A percentile compares a stretch with the other conserved stretches of the same genome.
Evolutionary conservation across 164 flowering plant genomes (phyloP).

Genomic region (Annona squamosa): DNA sequence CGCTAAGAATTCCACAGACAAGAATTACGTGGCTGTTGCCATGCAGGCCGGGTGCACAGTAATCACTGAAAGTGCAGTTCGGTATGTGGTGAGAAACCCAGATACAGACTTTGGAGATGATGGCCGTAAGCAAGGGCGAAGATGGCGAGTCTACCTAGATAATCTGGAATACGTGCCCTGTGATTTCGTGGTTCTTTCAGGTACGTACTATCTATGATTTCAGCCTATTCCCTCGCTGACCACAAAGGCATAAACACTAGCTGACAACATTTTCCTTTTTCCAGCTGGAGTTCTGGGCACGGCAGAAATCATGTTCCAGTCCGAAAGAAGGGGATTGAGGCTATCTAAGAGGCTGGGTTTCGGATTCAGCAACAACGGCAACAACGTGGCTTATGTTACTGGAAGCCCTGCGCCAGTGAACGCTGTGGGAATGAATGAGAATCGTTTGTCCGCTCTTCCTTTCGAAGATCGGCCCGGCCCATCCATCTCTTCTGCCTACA

Average conservation of each 20-base stretch:
- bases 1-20: conserved; percentile 56
- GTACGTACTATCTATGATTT: conserved; percentile 15
- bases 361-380: conserved; percentile 53
- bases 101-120: conserved; percentile 9
- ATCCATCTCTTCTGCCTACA: conserved; percentile 43
- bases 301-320: conserved; percentile 38
- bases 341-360: conserved; percentile 44
- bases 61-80: conserved; percentile 43
- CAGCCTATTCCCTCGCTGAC: neutral
- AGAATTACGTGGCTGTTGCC: conserved; percentile 43
- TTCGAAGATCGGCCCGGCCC: conserved; percentile 58
- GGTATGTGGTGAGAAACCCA: conserved; percentile 30
- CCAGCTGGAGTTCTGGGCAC: conserved; percentile 63
- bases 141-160: conserved; percentile 49
- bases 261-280: neutral
- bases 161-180: conserved; percentile 34
- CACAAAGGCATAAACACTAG: neutral
- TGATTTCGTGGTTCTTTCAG: conserved; percentile 57
- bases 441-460: conserved; percentile 27
- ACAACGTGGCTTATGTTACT: conserved; percentile 40
- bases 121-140: conserved; percentile 19
- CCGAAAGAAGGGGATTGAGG: conserved; percentile 43
- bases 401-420: conserved; percentile 45
- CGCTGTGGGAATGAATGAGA: conserved; percentile 31
- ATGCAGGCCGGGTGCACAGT: conserved; percentile 51